A percentile compares a stretch with the other conserved stretches of the same genome.
These are phyloP conservation scores for Mucor indicus DNA, from an alignment of 371 early-diverging fungal species.

Conservation along the genomic window DNA sequence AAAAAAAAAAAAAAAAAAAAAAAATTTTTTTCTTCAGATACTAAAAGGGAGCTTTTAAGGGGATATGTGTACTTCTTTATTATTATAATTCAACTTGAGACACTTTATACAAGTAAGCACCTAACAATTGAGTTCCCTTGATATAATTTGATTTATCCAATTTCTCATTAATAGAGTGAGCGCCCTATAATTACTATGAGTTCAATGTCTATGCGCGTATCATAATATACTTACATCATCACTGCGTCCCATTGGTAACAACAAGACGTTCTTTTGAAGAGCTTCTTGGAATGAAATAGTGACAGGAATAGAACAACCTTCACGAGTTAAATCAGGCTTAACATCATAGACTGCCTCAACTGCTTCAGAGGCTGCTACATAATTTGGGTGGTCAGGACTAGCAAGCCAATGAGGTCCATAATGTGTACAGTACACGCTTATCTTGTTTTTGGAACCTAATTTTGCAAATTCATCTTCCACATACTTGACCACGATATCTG, in stretches of 20 bases:
- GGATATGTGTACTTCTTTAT: too few species aligned
- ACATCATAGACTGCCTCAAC: slow-evolving; percentile 85
- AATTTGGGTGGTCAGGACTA: slow-evolving; percentile 89
- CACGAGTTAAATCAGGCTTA: slow-evolving; percentile 94
- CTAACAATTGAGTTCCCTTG: slow-evolving; percentile 90
- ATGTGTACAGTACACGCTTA: slow-evolving; percentile 72
- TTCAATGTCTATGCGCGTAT: too few species aligned
- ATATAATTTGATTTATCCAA: slow-evolving; percentile 90
- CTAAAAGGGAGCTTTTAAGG: too few species aligned
- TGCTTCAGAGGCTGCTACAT: slow-evolving; percentile 87
- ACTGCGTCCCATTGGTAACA: slow-evolving; percentile 90
- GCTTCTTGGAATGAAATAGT: slow-evolving; percentile 96
- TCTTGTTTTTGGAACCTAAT: slow-evolving; percentile 82
- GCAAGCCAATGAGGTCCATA: slow-evolving; percentile 94
- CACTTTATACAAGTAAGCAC: slow-evolving; percentile 87
- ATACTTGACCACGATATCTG: slow-evolving; percentile 70
- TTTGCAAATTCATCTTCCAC: slow-evolving; percentile 82
- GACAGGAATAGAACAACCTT: slow-evolving; percentile 98
- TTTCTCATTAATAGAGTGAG: slow-evolving; percentile 97
- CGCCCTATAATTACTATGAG: too few species aligned
- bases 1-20: not conserved
- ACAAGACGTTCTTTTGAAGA: slow-evolving; percentile 83
- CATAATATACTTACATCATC: too few species aligned
- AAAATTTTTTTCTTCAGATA: too few species aligned
- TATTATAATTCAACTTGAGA: slow-evolving; percentile 40